Evolutionary conservation across 257 asterid genomes (phyloP), one percentile per base, ranked within the genome.

Genomic region (Solanum neorickii): DNA sequence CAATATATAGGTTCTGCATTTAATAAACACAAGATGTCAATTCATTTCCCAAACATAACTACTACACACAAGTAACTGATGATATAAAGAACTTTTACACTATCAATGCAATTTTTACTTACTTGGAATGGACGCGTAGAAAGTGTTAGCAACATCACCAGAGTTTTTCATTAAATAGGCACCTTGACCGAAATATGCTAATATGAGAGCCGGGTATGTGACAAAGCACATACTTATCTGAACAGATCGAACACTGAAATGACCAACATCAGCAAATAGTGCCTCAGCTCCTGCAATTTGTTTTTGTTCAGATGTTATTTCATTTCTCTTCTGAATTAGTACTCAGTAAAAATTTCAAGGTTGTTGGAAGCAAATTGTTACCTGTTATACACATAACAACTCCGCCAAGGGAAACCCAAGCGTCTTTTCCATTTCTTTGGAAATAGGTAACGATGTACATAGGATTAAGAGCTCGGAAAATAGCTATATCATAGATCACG

Each of bases 331-430:
- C 60, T n/a, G 41, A 15, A 42, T 16, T 31, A 1, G 1, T 27
- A 23, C 69, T 62, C 16, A 27, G 21, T 8, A 52, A 70, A 70
- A 29, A 77, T 46, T 83, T 21, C n/a, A 15, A 72, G 39, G 82
- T 29, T 15, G 83, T 88, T 37, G 83, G 56, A n/a, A 41, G 31
- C 12, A 42, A 35, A 73, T 42, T 12, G 37, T 76, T 29, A 90
- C 95, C 97, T 31, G 98, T 94, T 88, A 93, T 92, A 92, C 94
- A 90, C 29, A 94, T 94, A 68, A 95, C 94, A 4, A 93, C 91
- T 0, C 98, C 98, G 1, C 98, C 98, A 1, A 95, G 90, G 7
- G 98, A 94, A 6, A 91, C 60, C 98, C 98, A 95, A 21, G 92
- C 98, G 0, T 88, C 39, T 42, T 87, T 92, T 12, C 94, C 94